Percentiles rank a stretch among this genome's conserved stretches.
phyloP scores from a whole-genome alignment of 208 protist genomes.

The Trypanosoma vivax region DNA sequence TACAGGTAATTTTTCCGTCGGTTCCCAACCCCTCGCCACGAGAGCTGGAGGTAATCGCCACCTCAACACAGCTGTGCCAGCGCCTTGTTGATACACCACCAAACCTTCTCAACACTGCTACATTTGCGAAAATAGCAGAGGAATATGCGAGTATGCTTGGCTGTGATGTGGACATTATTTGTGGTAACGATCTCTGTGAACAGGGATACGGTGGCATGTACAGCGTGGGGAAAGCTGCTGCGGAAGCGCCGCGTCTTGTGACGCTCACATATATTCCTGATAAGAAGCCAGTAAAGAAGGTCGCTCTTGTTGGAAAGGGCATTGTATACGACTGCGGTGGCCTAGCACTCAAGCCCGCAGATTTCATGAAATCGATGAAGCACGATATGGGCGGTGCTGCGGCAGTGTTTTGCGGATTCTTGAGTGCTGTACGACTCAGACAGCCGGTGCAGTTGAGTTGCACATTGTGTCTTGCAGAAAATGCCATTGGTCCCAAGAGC shows the following conservation, averaged over 20 bases:
- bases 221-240: constrained; percentile 57
- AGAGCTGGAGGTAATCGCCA: constrained; percentile 49
- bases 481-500: constrained; percentile 63
- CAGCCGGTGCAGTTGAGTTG: constrained; percentile 45
- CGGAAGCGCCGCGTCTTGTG: constrained; percentile 62
- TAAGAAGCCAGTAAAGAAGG: constrained; percentile 28
- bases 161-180: constrained; percentile 44
- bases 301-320: constrained; percentile 80
- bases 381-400: constrained; percentile 85
- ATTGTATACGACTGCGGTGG: constrained; percentile 89
- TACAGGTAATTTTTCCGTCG: constrained; percentile 48
- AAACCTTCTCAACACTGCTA: constrained; percentile 61
- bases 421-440: constrained; percentile 45
- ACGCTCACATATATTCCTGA: constrained; percentile 60
- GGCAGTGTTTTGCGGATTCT: constrained; percentile 68
- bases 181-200: constrained; percentile 62
- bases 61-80: constrained; percentile 71
- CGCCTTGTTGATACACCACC: constrained; percentile 79
- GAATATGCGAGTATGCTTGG: constrained; percentile 42
- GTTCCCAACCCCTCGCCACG: constrained; percentile 31
- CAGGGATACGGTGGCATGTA: constrained; percentile 72
- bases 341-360: constrained; percentile 66
- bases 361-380: constrained; percentile 85
- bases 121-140: constrained; percentile 59
- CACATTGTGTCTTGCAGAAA: constrained; percentile 84